These are phyloP conservation scores for Penicillium robsamsonii DNA, from an alignment of 495 filamentous ascomycete species.

Conservation along the genomic window DNA sequence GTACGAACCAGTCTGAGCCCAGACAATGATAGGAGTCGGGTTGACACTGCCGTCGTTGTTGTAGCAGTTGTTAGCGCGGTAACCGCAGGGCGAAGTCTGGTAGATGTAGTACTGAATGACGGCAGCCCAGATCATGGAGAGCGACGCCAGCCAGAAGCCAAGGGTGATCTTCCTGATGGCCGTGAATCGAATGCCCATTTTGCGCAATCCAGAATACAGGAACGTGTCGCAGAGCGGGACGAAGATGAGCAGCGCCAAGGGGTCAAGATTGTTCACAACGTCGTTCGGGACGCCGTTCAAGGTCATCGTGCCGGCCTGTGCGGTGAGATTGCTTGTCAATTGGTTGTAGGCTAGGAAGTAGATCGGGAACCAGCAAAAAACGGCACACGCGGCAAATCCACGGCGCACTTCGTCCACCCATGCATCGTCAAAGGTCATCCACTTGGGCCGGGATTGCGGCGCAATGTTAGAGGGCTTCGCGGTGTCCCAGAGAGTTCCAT, in stretches of 20 bases:
- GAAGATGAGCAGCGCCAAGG: conserved; percentile 65
- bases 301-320: conserved; percentile 50
- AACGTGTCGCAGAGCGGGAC: conserved; percentile 62
- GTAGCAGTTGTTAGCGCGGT: not conserved
- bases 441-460: conserved; percentile 43
- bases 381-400: conserved; percentile 65
- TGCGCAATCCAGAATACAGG: not conserved
- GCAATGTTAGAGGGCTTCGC: conserved; percentile 14
- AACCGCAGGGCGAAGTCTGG: not conserved
- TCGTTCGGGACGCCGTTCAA: conserved; percentile 62
- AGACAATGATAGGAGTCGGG: not conserved
- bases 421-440: conserved; percentile 73
- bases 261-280: conserved; percentile 68
- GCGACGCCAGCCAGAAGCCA: not conserved
- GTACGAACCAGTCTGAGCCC: not conserved
- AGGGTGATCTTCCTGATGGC: not conserved
- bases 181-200: not conserved
- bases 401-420: conserved; percentile 71
- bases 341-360: conserved; percentile 62
- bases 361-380: conserved; percentile 64
- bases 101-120: not conserved
- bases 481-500: not conserved
- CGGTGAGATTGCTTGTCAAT: conserved; percentile 62
- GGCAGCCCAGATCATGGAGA: not conserved
- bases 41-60: not conserved